Percentiles rank a stretch among this genome's conserved stretches.
phyloP scores from a whole-genome alignment of 2,329 filamentous ascomycete species.

The Neospermospora avenae region DNA sequence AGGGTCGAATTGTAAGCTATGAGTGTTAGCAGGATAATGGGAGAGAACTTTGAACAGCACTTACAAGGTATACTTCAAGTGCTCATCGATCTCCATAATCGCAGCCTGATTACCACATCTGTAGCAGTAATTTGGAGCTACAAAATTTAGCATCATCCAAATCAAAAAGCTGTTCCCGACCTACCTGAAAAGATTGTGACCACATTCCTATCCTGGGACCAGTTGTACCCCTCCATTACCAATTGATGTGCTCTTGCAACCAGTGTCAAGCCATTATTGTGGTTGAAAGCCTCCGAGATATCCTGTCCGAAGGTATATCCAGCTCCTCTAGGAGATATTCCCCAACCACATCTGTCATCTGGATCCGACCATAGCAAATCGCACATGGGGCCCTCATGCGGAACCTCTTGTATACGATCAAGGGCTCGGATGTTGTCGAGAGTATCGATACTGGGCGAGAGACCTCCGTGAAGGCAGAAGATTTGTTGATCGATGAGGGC shows the following conservation, averaged over 20 bases:
- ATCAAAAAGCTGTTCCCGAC: slow-evolving; percentile 24
- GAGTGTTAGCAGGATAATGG: slow-evolving; percentile 29
- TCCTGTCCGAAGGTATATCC: slow-evolving; percentile 96
- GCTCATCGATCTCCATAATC: slow-evolving; percentile 99
- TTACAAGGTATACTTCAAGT: slow-evolving; percentile 99
- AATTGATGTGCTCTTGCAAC: slow-evolving; percentile 96
- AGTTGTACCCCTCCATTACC: slow-evolving; percentile 99
- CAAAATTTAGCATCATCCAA: slow-evolving; percentile 30
- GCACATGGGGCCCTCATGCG: slow-evolving; percentile 97
- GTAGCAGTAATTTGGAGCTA: slow-evolving; percentile 94
- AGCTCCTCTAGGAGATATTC: slow-evolving; percentile 89
- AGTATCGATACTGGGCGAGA: slow-evolving; percentile 94
- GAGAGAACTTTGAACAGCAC: slow-evolving; percentile 38
- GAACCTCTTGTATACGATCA: slow-evolving; percentile 96
- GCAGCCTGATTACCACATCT: slow-evolving; percentile 97
- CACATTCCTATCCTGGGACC: slow-evolving; percentile 97
- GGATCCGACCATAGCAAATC: slow-evolving; percentile 98
- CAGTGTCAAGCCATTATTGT: slow-evolving; percentile 95
- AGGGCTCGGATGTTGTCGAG: slow-evolving; percentile 93
- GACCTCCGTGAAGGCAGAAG: slow-evolving; percentile 94
- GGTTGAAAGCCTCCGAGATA: slow-evolving; percentile 98
- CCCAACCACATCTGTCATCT: slow-evolving; percentile 94
- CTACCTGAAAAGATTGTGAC: slow-evolving; percentile 97
- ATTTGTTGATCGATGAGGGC: slow-evolving; percentile 99
- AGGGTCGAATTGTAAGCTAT: slow-evolving; percentile 96